phyloP scores from a whole-genome alignment of 176 grass and related monocot genomes.

The Rhipidocladum racemiflorum region DNA sequence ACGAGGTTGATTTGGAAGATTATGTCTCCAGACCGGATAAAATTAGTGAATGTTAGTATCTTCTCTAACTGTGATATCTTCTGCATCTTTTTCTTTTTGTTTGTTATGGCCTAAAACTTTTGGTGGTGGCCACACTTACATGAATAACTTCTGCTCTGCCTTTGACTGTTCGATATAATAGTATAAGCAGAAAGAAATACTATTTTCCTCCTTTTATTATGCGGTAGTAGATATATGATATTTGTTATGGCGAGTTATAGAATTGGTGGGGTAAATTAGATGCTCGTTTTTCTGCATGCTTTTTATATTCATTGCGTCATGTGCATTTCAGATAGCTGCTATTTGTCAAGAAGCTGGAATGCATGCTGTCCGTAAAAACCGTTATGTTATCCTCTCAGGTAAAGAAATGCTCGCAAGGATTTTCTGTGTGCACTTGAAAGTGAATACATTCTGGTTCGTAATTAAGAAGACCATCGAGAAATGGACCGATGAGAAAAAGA shows the following conservation, averaged over 20 bases:
- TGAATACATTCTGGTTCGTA: slow-evolving; percentile 62
- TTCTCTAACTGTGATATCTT: not conserved
- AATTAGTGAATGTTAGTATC: slow-evolving; percentile 88
- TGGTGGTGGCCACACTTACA: not conserved
- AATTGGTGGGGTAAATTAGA: not conserved
- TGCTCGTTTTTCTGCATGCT: not conserved
- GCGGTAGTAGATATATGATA: not conserved
- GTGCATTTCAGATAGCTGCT: slow-evolving; percentile 62
- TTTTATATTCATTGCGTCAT: not conserved
- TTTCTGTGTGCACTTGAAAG: slow-evolving; percentile 57
- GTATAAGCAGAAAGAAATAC: not conserved
- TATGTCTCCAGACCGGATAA: slow-evolving; percentile 93
- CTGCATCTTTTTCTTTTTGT: not conserved
- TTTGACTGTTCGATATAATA: not conserved
- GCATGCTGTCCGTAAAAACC: slow-evolving; percentile 96
- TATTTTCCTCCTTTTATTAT: not conserved
- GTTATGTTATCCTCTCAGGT: slow-evolving; percentile 88
- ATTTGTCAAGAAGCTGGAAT: slow-evolving; percentile 98
- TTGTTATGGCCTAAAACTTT: not conserved
- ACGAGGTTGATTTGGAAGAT: slow-evolving; percentile 97
- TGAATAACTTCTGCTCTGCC: not conserved
- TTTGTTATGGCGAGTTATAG: not conserved
- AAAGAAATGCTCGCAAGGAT: slow-evolving; percentile 45
- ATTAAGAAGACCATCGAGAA: slow-evolving; percentile 65
- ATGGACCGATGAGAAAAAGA: slow-evolving; percentile 47